Evolutionary conservation across 2,329 filamentous ascomycete genomes (phyloP).

Genomic region (Trichoderma gracile): DNA sequence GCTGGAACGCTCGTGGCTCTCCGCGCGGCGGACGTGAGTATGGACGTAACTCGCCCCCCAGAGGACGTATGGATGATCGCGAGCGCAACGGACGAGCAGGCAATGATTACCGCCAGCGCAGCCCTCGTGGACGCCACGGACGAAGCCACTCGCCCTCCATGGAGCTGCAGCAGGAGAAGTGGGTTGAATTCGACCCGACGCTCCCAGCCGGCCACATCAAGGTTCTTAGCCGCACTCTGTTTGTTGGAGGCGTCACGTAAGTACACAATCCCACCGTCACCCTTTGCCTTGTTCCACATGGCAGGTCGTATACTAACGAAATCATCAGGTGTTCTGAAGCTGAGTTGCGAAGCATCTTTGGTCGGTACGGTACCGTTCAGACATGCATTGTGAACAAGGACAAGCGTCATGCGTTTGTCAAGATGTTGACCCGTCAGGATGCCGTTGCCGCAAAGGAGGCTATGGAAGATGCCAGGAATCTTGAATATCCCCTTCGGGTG

Average conservation of each 20-base stretch:
- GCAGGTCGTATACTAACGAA: conserved; percentile 27
- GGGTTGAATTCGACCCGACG: conserved; percentile 74
- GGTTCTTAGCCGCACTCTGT: conserved; percentile 91
- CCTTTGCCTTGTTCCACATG: neutral
- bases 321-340: conserved; percentile 66
- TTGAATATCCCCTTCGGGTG: conserved; percentile 72
- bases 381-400: conserved; percentile 98
- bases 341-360: conserved; percentile 80
- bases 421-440: conserved; percentile 90
- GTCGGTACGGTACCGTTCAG: conserved; percentile 81
- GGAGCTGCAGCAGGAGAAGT: conserved; percentile 56
- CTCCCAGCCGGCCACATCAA: conserved; percentile 80
- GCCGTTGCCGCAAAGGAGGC: conserved; percentile 80
- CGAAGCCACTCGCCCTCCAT: conserved; percentile 60
- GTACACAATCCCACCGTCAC: conserved; percentile 40
- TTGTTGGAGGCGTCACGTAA: conserved; percentile 92
- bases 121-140: conserved; percentile 69
- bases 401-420: conserved; percentile 97
- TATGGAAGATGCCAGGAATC: conserved; percentile 77
- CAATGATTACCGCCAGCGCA: conserved; percentile 83
- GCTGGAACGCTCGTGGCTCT: conserved; percentile 64
- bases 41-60: conserved; percentile 66
- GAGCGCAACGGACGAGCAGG: conserved; percentile 54
- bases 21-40: conserved; percentile 65
- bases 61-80: conserved; percentile 50